Evolutionary conservation across 2,329 filamentous ascomycete genomes (phyloP), one percentile per base, ranked within the genome.

Genomic region (Ophiobolus disseminans): DNA sequence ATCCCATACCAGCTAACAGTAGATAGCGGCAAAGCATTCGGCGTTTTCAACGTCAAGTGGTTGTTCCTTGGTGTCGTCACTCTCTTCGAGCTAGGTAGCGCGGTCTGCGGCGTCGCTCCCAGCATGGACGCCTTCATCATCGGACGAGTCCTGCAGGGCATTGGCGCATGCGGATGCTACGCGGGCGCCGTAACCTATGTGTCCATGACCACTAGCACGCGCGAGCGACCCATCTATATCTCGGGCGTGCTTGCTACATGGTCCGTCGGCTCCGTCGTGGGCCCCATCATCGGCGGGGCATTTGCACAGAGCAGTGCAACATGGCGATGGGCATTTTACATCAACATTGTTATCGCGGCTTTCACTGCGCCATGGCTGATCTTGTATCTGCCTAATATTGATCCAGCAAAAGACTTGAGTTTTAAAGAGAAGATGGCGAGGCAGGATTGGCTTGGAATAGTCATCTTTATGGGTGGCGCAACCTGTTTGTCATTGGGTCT

Each of bases 321-420:
- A 7, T 82, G 79, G 79, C 53, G 79, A 14, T 58, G 49, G 50
- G 43, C 32, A 0, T 81, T 82, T 57, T 86, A 86, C 57, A 79
- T 86, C 69, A 86, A 85, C 55, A 71, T 85, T 0, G 63, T 73
- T 26, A 67, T 80, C 37, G 74, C 80, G 0, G 81, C 69, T 6
- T 58, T 75, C 6, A 69, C 73, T 22, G 63, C 74, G 3, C 76
- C 80, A 11, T 26, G n/a, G 42, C 21, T 16, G 50, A 31, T 30
- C 21, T 55, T 35, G 38, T 49, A 14, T 11, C 14, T 56, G 6
- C 50, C 44, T 6, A 35, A 6, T 17, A 36, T 31, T 11, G 32
- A 52, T 30, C 58, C 56, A 6, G 36, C 26, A 7, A 38, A 38
- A 16, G 40, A 35, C 2, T 14, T 13, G 9, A 19, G 20, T 2